These are phyloP conservation scores for Pseudoturritis turrita DNA, from an alignment of 345 rosid genomes.

Conservation along the genomic window DNA sequence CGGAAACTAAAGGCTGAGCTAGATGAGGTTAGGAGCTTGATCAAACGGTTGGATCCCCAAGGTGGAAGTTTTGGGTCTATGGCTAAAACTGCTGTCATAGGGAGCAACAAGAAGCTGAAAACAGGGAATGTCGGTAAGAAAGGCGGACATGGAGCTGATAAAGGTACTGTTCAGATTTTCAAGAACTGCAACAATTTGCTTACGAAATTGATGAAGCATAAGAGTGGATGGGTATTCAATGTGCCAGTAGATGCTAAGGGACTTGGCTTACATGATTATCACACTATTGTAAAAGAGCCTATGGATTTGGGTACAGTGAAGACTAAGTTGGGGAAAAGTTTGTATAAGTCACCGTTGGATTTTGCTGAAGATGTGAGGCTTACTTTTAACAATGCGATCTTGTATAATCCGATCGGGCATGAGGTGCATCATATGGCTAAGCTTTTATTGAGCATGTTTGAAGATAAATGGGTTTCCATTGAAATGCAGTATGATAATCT, in stretches of 20 bases:
- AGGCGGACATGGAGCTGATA: constrained; percentile 18
- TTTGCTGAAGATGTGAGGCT: constrained; percentile 83
- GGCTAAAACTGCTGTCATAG: constrained; percentile 9
- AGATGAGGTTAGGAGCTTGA: constrained; percentile 28
- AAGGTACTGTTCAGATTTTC: constrained; percentile 41
- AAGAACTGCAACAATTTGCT: constrained; percentile 58
- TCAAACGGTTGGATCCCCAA: constrained; percentile 18
- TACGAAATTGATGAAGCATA: constrained; percentile 71
- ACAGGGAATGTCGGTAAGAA: constrained; percentile 25
- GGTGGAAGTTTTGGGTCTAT: not conserved
- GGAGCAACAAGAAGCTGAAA: constrained; percentile 23
- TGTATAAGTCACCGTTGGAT: constrained; percentile 60
- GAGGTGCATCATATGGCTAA: constrained; percentile 76
- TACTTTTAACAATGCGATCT: constrained; percentile 76
- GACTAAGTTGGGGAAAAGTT: constrained; percentile 47
- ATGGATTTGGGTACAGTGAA: constrained; percentile 95
- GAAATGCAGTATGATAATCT: constrained; percentile 38
- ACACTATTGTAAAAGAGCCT: constrained; percentile 62
- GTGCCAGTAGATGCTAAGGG: constrained; percentile 73
- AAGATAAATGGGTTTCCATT: constrained; percentile 56
- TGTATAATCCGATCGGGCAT: constrained; percentile 76
- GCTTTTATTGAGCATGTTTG: constrained; percentile 48
- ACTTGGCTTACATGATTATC: constrained; percentile 73
- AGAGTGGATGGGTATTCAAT: constrained; percentile 80
- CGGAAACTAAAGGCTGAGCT: constrained; percentile 23